Evolutionary conservation across 441 rosid species (phyloP).

Genomic region (Pelargonium australe): DNA sequence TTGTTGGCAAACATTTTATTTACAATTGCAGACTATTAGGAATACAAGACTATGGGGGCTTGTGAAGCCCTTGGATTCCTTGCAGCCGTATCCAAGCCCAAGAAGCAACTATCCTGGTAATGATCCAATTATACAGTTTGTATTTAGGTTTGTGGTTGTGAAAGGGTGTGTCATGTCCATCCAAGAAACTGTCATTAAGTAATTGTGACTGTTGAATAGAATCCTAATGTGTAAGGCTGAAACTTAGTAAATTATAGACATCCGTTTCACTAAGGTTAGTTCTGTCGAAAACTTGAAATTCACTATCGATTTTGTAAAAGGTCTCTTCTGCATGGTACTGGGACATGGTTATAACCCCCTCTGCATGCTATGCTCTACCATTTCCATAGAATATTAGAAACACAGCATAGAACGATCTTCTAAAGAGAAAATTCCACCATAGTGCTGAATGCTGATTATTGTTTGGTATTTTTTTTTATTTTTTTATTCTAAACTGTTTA

Average conservation of each 20-base stretch:
- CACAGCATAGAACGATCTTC: neutral
- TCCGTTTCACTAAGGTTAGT: neutral
- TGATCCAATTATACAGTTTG: slow-evolving; percentile 11
- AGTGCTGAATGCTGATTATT: neutral
- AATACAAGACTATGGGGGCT: slow-evolving; percentile 75
- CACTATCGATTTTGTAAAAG: neutral
- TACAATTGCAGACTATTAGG: slow-evolving; percentile 38
- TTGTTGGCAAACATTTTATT: slow-evolving; percentile 2
- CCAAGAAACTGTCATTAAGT: neutral
- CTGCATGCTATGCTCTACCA: neutral
- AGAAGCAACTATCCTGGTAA: slow-evolving; percentile 72
- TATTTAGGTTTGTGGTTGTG: neutral
- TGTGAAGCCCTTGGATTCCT: slow-evolving; percentile 62
- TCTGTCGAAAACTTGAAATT: slow-evolving; percentile 5
- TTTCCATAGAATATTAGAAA: neutral
- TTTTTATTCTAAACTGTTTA: neutral
- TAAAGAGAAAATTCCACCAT: neutral
- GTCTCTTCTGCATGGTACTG: too few species aligned
- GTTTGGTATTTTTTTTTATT: neutral
- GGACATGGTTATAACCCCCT: neutral
- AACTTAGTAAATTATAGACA: neutral
- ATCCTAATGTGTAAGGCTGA: neutral
- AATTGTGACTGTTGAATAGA: neutral
- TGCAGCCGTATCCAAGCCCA: slow-evolving; percentile 92
- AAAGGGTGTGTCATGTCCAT: neutral